These are phyloP conservation scores for Helminthosporium solani DNA, from an alignment of 2,329 filamentous ascomycete species.

Conservation along the genomic window DNA sequence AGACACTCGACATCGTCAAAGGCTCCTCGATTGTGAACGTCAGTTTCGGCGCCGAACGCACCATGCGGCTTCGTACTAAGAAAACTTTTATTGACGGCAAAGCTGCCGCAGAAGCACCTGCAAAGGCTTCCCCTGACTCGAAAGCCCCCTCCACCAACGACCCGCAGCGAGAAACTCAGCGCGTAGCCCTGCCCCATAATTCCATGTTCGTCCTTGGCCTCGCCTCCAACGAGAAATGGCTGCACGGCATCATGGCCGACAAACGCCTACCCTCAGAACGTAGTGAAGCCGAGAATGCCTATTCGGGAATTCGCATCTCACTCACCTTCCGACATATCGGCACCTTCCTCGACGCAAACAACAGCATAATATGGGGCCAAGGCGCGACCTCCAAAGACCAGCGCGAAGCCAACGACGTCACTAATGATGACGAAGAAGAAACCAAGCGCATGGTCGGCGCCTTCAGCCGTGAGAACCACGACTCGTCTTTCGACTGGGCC, in stretches of 20 bases:
- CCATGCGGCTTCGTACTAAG: slow-evolving; percentile 87
- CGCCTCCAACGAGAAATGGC: slow-evolving; percentile 79
- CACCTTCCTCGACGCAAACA: slow-evolving; percentile 72
- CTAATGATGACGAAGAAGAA: slow-evolving; percentile 68
- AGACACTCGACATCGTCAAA: slow-evolving; percentile 84
- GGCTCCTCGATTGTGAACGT: slow-evolving; percentile 87
- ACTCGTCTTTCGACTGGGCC: slow-evolving; percentile 71
- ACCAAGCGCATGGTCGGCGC: slow-evolving; percentile 70
- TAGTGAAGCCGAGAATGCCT: slow-evolving; percentile 67
- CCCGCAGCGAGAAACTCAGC: slow-evolving; percentile 54
- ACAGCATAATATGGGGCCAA: slow-evolving; percentile 81
- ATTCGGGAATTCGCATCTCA: slow-evolving; percentile 76
- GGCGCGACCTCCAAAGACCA: slow-evolving; percentile 72
- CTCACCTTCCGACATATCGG: slow-evolving; percentile 88
- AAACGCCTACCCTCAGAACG: slow-evolving; percentile 72
- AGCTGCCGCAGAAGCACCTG: too few relatives aligned
- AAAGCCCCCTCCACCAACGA: background rate
- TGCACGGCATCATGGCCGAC: slow-evolving; percentile 89
- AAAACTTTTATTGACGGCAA: slow-evolving; percentile 44
- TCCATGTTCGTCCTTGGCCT: slow-evolving; percentile 83
- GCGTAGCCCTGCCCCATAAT: slow-evolving; percentile 79
- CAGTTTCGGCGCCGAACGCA: slow-evolving; percentile 86
- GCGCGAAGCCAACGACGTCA: slow-evolving; percentile 60
- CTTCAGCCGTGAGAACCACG: slow-evolving; percentile 83
- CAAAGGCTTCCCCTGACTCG: slow-evolving; percentile 17